phyloP scores from a whole-genome alignment of 2,329 filamentous ascomycete species.

The Fusarium protoensiforme region DNA sequence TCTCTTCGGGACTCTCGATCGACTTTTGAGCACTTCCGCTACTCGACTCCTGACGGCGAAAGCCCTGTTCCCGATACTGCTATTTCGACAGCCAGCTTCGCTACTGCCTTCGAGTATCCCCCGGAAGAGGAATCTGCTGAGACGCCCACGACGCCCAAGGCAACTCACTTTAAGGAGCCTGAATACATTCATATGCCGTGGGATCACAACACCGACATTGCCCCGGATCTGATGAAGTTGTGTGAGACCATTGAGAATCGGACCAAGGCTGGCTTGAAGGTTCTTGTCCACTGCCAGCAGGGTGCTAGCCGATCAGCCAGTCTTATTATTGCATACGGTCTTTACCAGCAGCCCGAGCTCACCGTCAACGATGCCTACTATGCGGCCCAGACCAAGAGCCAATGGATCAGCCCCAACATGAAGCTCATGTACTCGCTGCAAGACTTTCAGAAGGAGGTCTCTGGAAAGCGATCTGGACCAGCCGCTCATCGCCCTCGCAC shows the following conservation, averaged over 20 bases:
- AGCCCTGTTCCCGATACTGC: slow-evolving; percentile 65
- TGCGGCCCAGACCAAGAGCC: slow-evolving; percentile 81
- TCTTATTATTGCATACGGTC: slow-evolving; percentile 85
- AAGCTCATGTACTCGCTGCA: slow-evolving; percentile 90
- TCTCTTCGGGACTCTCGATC: slow-evolving; percentile 45
- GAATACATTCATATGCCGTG: slow-evolving; percentile 90
- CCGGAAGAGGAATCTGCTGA: slow-evolving; percentile 51
- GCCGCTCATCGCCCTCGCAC: slow-evolving; percentile 61
- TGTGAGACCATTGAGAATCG: slow-evolving; percentile 81
- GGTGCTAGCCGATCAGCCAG: slow-evolving; percentile 87
- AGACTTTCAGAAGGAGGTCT: slow-evolving; percentile 77
- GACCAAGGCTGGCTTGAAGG: slow-evolving; percentile 78
- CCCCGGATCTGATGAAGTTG: slow-evolving; percentile 78
- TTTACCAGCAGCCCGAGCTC: slow-evolving; percentile 81
- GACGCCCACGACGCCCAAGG: slow-evolving; percentile 67
- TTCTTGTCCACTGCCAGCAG: slow-evolving; percentile 87
- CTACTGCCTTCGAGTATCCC: slow-evolving; percentile 70
- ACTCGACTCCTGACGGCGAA: slow-evolving; percentile 47
- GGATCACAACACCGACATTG: slow-evolving; percentile 91
- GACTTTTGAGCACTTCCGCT: slow-evolving; percentile 44
- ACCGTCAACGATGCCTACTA: slow-evolving; percentile 88
- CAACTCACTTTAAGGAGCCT: slow-evolving; percentile 64
- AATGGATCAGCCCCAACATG: slow-evolving; percentile 94
- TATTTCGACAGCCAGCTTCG: slow-evolving; percentile 66
- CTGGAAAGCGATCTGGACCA: slow-evolving; percentile 59